Evolutionary conservation across 352 stramenopile species (phyloP), one percentile per base, ranked within the genome.

Genomic region (Thalassiosira livingstoniorum): DNA sequence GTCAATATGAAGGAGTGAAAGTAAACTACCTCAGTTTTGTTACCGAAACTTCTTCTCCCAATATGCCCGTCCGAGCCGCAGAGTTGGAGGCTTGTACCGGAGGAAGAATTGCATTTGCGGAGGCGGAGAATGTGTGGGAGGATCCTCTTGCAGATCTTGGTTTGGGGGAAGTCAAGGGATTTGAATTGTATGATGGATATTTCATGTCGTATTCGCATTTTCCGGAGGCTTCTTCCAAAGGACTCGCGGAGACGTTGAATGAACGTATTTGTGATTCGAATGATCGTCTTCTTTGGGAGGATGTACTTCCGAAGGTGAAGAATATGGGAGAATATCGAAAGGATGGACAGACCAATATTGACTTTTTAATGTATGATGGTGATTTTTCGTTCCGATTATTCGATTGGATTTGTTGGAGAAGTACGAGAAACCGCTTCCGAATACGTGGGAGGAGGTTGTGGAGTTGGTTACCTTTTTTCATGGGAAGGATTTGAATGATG

Each of bases 371-470:
- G 79, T n/a, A 53, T 21, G 80, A 87, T 66, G 80, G 74, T 15
- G 80, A 87, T 58, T 87, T 84, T 87, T 87, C 60, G 75, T 84
- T 0, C 80, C 80, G 2, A 31, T 87, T 11, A 62, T 87, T 27
- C 35, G 75, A 21, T 75, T 87, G 2, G 80, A 87, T 69, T 71
- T 87, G 25, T 51, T 87, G 27, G 80, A 87, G 61, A 42, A 39
- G 4, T 39, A 83, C 42, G 68, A 45, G 1, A 57, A 69, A 29
- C 43, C 80, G 15, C 15, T 87, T 3, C 80, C 80, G 3, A 60
- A 87, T 47, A 87, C 75, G 21, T 87, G 80, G 80, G 80, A 87
- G 25, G 80, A 87, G 60, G 21, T 87, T 4, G 63, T 85, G 2
- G 75, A 85, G 42, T n/a, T 81, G 3, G 80, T 55, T 11, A 65